phyloP scores from a whole-genome alignment of 768 basidiomycete genomes.

The Hydnomerulius pinastri region DNA sequence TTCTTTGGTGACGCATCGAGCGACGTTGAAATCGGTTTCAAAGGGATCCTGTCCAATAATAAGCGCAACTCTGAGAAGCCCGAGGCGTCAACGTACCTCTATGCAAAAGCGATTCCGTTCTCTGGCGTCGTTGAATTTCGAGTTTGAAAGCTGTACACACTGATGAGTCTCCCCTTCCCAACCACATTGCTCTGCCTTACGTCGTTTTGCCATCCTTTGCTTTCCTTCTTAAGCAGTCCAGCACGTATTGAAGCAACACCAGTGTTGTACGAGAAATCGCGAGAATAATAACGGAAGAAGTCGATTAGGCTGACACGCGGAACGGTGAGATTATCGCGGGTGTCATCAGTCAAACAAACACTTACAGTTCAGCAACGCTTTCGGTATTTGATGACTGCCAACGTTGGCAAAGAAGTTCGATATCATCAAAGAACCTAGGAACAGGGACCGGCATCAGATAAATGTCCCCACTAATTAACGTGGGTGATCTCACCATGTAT shows the following conservation, averaged over 20 bases:
- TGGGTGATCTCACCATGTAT: slow-evolving; percentile 62
- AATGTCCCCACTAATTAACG: slow-evolving; percentile 11
- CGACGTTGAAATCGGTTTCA: slow-evolving; percentile 94
- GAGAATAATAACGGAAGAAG: slow-evolving; percentile 95
- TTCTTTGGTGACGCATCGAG: slow-evolving; percentile 94
- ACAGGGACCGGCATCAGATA: slow-evolving; percentile 7
- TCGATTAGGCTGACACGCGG: slow-evolving; percentile 77
- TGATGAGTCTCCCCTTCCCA: slow-evolving; percentile 5
- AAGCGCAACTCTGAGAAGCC: not conserved
- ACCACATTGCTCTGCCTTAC: slow-evolving; percentile 44
- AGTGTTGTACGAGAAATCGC: slow-evolving; percentile 90
- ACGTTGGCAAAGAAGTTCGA: slow-evolving; percentile 85
- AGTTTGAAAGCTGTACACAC: slow-evolving; percentile 44
- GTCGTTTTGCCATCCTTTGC: slow-evolving; percentile 94
- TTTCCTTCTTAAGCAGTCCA: slow-evolving; percentile 86
- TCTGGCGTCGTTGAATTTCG: slow-evolving; percentile 66
- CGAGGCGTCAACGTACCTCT: slow-evolving; percentile 56
- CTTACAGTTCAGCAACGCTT: slow-evolving; percentile 89
- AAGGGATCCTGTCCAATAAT: slow-evolving; percentile 79
- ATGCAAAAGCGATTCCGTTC: slow-evolving; percentile 96
- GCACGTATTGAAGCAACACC: slow-evolving; percentile 90
- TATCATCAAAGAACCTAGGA: slow-evolving; percentile 93
- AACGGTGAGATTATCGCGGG: slow-evolving; percentile 5
- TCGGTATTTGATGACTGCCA: slow-evolving; percentile 96
- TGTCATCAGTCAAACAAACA: slow-evolving; percentile 12